A percentile compares a stretch with the other conserved stretches of the same genome.
These are phyloP conservation scores for Linum usitatissimum DNA, from an alignment of 345 rosid species.

Conservation along the genomic window DNA sequence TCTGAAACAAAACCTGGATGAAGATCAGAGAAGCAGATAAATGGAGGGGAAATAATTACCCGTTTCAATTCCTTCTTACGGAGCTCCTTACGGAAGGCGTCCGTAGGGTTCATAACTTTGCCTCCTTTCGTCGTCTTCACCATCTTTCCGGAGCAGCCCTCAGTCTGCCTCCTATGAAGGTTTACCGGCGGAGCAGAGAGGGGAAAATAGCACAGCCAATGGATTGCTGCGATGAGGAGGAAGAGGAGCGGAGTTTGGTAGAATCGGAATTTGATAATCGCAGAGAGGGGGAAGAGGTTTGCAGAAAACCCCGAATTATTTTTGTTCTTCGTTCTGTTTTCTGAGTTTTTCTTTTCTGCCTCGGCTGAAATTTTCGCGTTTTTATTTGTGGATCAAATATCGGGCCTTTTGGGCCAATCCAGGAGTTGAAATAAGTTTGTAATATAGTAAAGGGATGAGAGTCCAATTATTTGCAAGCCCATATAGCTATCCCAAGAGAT, in stretches of 20 bases:
- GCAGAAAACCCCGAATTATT: not conserved
- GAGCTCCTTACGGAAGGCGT: slow-evolving; percentile 92
- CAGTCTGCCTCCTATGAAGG: not conserved
- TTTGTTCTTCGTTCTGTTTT: not conserved
- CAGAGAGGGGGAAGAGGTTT: not conserved
- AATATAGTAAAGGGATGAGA: no score
- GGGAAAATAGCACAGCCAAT: not conserved
- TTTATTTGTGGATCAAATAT: no score
- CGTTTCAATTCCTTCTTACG: slow-evolving; percentile 92
- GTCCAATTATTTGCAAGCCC: no score
- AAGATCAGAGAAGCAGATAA: not conserved
- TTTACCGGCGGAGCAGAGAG: not conserved
- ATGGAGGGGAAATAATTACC: slow-evolving; percentile 25
- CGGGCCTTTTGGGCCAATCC: no score
- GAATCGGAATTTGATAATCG: not conserved
- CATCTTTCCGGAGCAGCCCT: slow-evolving; percentile 5
- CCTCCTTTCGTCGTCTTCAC: slow-evolving; percentile 99
- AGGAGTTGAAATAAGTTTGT: no score
- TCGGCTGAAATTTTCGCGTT: no score
- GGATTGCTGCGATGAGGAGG: not conserved
- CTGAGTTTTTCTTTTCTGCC: not conserved
- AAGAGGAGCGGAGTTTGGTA: not conserved
- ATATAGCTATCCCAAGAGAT: no score
- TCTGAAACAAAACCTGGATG: not conserved
- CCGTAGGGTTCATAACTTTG: slow-evolving; percentile 98